Evolutionary conservation across 2,329 filamentous ascomycete species (phyloP).

Genomic region (Fusarium sp.): DNA sequence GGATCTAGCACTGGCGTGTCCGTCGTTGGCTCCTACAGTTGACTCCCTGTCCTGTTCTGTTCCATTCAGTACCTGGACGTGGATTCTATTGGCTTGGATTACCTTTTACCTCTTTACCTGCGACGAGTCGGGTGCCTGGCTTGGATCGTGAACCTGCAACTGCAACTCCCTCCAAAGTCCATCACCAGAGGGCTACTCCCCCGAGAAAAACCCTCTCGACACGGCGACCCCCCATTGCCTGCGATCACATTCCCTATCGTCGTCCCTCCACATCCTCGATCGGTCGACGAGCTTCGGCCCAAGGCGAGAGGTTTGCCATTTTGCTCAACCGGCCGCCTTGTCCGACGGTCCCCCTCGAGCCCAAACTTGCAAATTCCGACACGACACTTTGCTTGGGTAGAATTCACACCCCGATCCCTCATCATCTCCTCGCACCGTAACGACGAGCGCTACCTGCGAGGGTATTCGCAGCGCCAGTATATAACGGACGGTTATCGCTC

Average conservation of each 20-base stretch:
- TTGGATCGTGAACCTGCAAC: constrained; percentile 45
- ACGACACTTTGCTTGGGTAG: constrained; percentile 31
- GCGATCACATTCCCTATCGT: constrained; percentile 12
- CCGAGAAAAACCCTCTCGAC: constrained; percentile 27
- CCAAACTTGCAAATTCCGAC: constrained; percentile 39
- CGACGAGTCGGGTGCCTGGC: constrained; percentile 35
- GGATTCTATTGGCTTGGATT: constrained; percentile 28
- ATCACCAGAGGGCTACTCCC: constrained; percentile 34
- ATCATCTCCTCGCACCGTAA: constrained; percentile 3
- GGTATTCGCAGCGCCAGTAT: constrained; percentile 22
- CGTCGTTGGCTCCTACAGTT: constrained; percentile 29
- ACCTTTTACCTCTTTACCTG: constrained; percentile 35
- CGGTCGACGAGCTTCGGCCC: constrained; percentile 27
- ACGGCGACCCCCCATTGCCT: constrained; percentile 39
- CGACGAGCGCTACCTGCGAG: constrained; percentile 29
- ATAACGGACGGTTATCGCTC: constrained; percentile 20
- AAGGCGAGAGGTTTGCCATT: constrained; percentile 32
- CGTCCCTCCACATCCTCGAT: constrained; percentile 21
- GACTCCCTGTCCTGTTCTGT: constrained; percentile 32
- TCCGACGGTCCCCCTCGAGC: constrained; percentile 31
- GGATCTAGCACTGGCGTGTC: constrained; percentile 39
- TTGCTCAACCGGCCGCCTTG: constrained; percentile 25
- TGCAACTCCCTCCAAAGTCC: constrained; percentile 40
- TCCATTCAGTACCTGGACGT: constrained; percentile 24
- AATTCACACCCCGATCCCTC: constrained; percentile 26